Evolutionary conservation across 2,329 filamentous ascomycete species (phyloP).

Genomic region (Davidsoniella eucalypti): DNA sequence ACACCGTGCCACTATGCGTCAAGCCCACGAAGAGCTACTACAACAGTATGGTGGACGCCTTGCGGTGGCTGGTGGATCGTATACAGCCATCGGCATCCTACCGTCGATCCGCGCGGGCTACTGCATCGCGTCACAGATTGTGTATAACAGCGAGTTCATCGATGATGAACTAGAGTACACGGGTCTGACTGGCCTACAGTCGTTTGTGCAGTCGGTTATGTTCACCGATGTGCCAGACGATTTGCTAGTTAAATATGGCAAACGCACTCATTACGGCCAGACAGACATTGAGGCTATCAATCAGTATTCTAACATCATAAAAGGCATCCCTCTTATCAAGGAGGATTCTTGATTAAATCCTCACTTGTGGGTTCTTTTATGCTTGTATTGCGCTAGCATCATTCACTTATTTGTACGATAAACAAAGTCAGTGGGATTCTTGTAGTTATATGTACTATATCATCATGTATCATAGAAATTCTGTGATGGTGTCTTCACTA

Average conservation of each 20-base stretch:
- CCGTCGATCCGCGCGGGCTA: conserved; percentile 33
- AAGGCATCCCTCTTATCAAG: not conserved
- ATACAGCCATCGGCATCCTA: conserved; percentile 34
- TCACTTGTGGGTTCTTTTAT: not conserved
- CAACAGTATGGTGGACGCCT: conserved; percentile 44
- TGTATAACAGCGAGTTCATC: conserved; percentile 14
- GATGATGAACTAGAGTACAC: conserved; percentile 18
- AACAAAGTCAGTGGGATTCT: too few species aligned
- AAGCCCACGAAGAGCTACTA: conserved; percentile 37
- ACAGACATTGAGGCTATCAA: not conserved
- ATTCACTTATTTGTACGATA: too few species aligned
- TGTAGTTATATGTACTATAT: not conserved
- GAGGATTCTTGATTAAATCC: not conserved
- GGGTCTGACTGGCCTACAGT: conserved; percentile 17
- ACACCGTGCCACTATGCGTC: conserved; percentile 46
- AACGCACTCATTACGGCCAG: conserved; percentile 1
- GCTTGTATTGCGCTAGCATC: too few species aligned
- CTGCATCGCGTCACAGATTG: conserved; percentile 26
- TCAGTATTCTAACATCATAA: not conserved
- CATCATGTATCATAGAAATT: not conserved
- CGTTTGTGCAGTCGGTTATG: conserved; percentile 13
- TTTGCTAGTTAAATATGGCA: not conserved
- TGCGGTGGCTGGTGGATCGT: conserved; percentile 43
- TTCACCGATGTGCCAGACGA: conserved; percentile 14
- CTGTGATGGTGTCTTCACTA: not conserved